Evolutionary conservation across 1,284 basidiomycete genomes (phyloP).

Genomic region (Crucibulum parvulum): DNA sequence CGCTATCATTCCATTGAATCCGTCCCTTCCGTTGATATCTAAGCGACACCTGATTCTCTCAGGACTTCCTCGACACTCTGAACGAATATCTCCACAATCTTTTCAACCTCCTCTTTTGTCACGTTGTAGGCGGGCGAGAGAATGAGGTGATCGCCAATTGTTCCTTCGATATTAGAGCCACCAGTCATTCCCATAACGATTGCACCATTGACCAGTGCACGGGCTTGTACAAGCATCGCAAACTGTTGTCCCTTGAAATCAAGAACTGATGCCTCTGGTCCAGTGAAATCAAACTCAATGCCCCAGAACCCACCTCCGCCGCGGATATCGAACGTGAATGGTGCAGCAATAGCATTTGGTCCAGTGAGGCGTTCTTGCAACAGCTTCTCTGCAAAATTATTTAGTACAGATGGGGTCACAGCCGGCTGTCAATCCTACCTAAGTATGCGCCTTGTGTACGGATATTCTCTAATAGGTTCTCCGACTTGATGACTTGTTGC

Average conservation of each 20-base stretch:
- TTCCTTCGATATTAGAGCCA: constrained; percentile 72
- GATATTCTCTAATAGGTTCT: constrained; percentile 74
- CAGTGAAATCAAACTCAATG: constrained; percentile 78
- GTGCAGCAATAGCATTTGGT: constrained; percentile 61
- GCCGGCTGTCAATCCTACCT: constrained; percentile 27
- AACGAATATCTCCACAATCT: constrained; percentile 68
- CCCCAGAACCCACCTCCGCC: constrained; percentile 85
- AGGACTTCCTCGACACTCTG: constrained; percentile 69
- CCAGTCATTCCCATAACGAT: constrained; percentile 77
- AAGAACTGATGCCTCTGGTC: constrained; percentile 43
- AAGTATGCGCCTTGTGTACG: constrained; percentile 69
- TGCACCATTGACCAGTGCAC: constrained; percentile 67
- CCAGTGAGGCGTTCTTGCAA: constrained; percentile 60
- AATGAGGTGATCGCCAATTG: constrained; percentile 73
- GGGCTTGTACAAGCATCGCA: constrained; percentile 69
- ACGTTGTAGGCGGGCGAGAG: constrained; percentile 81
- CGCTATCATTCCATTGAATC: not conserved
- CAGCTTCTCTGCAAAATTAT: constrained; percentile 45
- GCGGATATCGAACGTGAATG: constrained; percentile 77
- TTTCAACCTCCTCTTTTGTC: constrained; percentile 67
- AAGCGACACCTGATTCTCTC: constrained; percentile 26
- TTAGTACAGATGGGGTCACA: not conserved
- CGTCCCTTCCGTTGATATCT: not conserved
- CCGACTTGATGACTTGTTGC: constrained; percentile 71
- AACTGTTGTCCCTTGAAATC: constrained; percentile 61